A percentile compares a stretch with the other conserved stretches of the same genome.
These are phyloP conservation scores for Penicillium verrucosum DNA, from an alignment of 2,329 filamentous ascomycete species.

Conservation along the genomic window DNA sequence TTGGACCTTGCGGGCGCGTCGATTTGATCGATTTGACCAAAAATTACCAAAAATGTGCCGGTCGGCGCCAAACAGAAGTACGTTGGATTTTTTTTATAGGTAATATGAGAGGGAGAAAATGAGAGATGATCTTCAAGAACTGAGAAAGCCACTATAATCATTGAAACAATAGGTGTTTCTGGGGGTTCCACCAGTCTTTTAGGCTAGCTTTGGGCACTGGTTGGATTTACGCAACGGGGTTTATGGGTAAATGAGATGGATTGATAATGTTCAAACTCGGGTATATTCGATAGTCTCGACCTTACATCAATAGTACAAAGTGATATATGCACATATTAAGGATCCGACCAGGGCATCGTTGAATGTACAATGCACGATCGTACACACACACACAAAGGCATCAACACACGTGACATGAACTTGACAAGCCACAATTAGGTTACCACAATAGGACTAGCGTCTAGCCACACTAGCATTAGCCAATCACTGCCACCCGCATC, in stretches of 20 bases:
- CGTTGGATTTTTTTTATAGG: not conserved
- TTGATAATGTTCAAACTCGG: not conserved
- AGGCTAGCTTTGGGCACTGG: slow-evolving; percentile 4
- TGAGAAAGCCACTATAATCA: slow-evolving; percentile 4
- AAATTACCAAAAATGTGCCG: not conserved
- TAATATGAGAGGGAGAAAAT: not conserved
- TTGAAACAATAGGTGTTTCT: slow-evolving; percentile 22
- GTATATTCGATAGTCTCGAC: not conserved
- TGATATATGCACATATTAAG: slow-evolving; percentile 10
- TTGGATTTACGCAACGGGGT: not conserved
- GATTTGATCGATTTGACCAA: slow-evolving; percentile 20
- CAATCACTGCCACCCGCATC: slow-evolving; percentile 22
- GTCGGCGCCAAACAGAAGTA: slow-evolving; percentile 20
- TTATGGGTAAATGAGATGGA: not conserved
- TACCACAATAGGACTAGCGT: not conserved
- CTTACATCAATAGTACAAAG: not conserved
- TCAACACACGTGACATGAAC: slow-evolving; percentile 3
- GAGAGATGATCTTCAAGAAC: slow-evolving; percentile 4
- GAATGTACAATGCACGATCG: not conserved
- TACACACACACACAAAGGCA: not conserved
- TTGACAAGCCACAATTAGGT: not conserved
- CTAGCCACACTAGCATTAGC: slow-evolving; percentile 9
- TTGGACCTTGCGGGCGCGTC: slow-evolving; percentile 26
- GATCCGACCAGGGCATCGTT: slow-evolving; percentile 1
- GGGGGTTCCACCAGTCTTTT: slow-evolving; percentile 20